These are phyloP conservation scores for Heliocybe sulcata DNA, from an alignment of 1,284 basidiomycete genomes.

Conservation along the genomic window DNA sequence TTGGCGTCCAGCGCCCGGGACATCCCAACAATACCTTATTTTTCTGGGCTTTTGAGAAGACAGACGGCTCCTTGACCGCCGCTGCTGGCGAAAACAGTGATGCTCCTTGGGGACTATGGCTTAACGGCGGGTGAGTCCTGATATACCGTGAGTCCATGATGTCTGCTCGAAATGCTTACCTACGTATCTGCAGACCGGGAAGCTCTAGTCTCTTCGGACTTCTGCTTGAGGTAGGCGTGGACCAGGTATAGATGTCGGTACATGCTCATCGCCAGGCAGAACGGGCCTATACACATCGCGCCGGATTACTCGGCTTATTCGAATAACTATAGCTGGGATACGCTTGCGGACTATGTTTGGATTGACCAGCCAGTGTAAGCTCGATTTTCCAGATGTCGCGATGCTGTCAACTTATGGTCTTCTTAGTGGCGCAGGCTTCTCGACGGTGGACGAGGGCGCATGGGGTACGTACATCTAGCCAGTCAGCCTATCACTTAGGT, in stretches of 20 bases:
- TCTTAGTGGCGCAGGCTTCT: constrained; percentile 47
- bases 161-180: neutral
- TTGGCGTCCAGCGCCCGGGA: constrained; percentile 54
- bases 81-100: constrained; percentile 19
- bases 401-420: neutral
- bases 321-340: constrained; percentile 53
- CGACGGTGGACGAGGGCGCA: constrained; percentile 54
- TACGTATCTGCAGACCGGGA: constrained; percentile 41
- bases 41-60: constrained; percentile 64
- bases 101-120: constrained; percentile 71
- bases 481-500: constrained; percentile 2
- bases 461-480: constrained; percentile 35
- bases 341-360: constrained; percentile 62
- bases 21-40: constrained; percentile 70
- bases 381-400: neutral
- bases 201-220: constrained; percentile 61
- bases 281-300: constrained; percentile 57
- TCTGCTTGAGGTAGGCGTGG: constrained; percentile 56
- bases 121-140: constrained; percentile 57
- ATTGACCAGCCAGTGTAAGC: constrained; percentile 52
- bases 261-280: constrained; percentile 38
- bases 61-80: constrained; percentile 49
- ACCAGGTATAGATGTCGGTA: too few species aligned
- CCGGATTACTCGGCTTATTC: constrained; percentile 37
- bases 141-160: too few species aligned